Evolutionary conservation across 805 yeast genomes (phyloP).

Genomic region (Vanderwaltozyma verrucispora): DNA sequence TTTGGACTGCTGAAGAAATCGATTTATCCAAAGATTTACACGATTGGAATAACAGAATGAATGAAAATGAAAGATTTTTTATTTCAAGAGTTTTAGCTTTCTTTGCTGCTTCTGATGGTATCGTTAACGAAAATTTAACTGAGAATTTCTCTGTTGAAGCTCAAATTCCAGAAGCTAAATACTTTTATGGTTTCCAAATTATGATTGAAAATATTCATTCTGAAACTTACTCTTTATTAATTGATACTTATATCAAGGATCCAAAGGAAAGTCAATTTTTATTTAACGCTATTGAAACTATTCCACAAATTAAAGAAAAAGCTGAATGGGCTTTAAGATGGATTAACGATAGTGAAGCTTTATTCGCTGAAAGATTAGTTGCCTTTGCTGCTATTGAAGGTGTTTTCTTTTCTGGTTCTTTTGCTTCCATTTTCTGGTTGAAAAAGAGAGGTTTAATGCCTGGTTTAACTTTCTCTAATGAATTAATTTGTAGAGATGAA

Average conservation of each 20-base stretch:
- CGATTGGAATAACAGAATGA: constrained; percentile 89
- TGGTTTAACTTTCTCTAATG: constrained; percentile 95
- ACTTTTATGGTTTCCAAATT: constrained; percentile 98
- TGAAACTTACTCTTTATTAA: constrained; percentile 89
- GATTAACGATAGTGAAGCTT: constrained; percentile 81
- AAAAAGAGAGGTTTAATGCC: constrained; percentile 99
- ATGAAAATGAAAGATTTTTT: constrained; percentile 86
- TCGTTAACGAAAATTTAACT: constrained; percentile 93
- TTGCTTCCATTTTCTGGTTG: constrained; percentile 97
- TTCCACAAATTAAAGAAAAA: constrained; percentile 92
- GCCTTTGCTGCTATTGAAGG: constrained; percentile 99
- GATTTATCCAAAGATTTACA: constrained; percentile 83
- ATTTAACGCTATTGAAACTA: constrained; percentile 92
- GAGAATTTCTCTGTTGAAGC: constrained; percentile 97
- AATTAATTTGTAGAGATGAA: constrained; percentile 95
- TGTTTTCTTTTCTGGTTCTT: constrained; percentile 95
- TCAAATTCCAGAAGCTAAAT: constrained; percentile 94
- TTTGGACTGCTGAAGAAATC: constrained; percentile 99
- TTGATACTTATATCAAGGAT: constrained; percentile 93
- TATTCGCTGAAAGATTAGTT: constrained; percentile 90
- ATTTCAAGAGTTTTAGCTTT: constrained; percentile 90
- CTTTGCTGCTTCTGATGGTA: constrained; percentile 98
- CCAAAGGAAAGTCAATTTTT: constrained; percentile 84
- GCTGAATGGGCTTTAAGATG: constrained; percentile 99
- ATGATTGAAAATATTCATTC: constrained; percentile 99